Evolutionary conservation across 805 yeast genomes (phyloP), one percentile per base, ranked within the genome.

Genomic region (Kazachstania kunashirensis): DNA sequence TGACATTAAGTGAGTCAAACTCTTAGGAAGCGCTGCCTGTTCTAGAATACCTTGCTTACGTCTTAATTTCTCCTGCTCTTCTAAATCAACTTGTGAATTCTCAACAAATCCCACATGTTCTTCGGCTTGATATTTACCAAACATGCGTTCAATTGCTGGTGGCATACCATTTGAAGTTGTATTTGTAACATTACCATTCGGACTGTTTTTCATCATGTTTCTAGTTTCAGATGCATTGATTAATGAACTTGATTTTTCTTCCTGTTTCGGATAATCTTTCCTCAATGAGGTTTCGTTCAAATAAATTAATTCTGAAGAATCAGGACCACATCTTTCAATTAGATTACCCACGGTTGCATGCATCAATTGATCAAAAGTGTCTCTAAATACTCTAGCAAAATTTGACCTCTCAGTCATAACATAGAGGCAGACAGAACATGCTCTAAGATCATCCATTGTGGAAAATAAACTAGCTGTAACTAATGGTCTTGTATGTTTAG

Each of bases 381-480:
- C 82, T 49, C 84, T 63, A 47, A 76, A 77, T 25, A 70, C 68
- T 13, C 74, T 52, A 1, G 80, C 82, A 55, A 75, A 73, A 42
- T 69, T 68, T 1, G 82, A 72, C 44, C 83, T 63, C 47, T 77
- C 83, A 13, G 79, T 68, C 79, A 77, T 74, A 4, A 75, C 79
- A 48, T 74, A 77, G n/a, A 77, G 55, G 42, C 79, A 72, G n/a
- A 74, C 67, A 1, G 82, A 75, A 45, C 84, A 77, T 8, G 80
- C 79, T 39, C 82, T 61, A 24, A 77, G 55, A 55, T 75, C 81
- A 52, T 77, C 80, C 48, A 77, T 57, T 2, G 78, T 75, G 8
- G 70, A 65, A 47, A 75, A 66, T 27, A 71, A 55, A 20, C 68
- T 63, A 21, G 70, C 76, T 4, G 77, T 70, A n/a, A 74, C 71